Base-by-base conservation (phyloP, 1,139 yeast species). In the Taiozyma sp. region DNA sequence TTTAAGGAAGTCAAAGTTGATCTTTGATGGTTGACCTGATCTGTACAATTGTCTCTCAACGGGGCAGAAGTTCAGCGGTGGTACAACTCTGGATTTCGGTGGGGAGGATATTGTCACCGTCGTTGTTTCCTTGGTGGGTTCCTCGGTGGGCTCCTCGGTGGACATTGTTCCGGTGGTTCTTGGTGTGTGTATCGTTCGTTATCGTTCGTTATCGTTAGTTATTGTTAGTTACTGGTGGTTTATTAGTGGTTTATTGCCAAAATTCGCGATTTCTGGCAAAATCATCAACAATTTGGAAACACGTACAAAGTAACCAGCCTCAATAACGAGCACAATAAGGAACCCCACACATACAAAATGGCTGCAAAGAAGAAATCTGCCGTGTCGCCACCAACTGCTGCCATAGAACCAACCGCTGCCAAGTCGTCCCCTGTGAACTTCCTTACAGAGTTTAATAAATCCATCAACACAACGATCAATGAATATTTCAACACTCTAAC, bases 11-110 rank as follows among this genome's bases (percentile, higher is more conserved):
- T 93, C 84, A 66, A 91, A 93, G 68, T 91, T 92, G 54, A 92
- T 86, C 30, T 92, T 86, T n/a, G 95, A 84, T n/a, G 99, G 98
- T 67, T 91, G 97, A 0, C 98, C 98, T 14, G 95, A 84, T 45
- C 99, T 73, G 67, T 91, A 93, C 48, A 93, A 72, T 59, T 84
- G 84, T 51, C 84, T 78, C 64, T 93, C 98, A 14, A 93, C 98
- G 1, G 98, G 97, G 58, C 97, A 87, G 67, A 93, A 93, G 69
- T 93, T 93, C 57, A 91, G 71, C 1, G 99, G 99, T 3, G 99
- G 98, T 5, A 93, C 92, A 48, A 90, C 84, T 44, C 92, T 71
- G 53, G 81, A 71, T 45, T 75, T 65, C 9, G 92, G 91, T 1
- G 86, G 81, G 28, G 14, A 4, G 7, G 43, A 40, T 40, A 40